These are phyloP conservation scores for Eimeria necatrix DNA, from an alignment of 169 alveolate genomes.

Conservation along the genomic window DNA sequence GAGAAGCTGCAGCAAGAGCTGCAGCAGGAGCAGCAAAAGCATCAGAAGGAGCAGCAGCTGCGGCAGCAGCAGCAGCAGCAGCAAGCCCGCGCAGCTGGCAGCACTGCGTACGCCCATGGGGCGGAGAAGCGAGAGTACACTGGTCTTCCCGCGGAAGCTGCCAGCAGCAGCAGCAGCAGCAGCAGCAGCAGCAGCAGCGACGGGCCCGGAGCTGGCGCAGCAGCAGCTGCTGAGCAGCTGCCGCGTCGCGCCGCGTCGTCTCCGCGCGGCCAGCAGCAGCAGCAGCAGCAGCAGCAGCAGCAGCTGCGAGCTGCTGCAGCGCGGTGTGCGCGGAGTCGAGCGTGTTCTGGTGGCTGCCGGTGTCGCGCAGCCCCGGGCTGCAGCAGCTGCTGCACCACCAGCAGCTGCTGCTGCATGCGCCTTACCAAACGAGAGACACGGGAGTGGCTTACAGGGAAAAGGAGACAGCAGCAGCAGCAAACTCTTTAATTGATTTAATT, in stretches of 20 bases:
- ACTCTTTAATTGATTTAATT: not conserved
- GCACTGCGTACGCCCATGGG: not conserved
- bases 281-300: slow-evolving; percentile 46
- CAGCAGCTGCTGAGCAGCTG: slow-evolving; percentile 3
- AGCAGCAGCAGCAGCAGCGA: slow-evolving; percentile 38
- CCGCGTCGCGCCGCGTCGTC: not conserved
- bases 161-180: slow-evolving; percentile 58
- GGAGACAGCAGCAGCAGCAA: not conserved
- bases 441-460: slow-evolving; percentile 27
- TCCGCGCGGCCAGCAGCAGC: not conserved
- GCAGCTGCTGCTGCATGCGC: slow-evolving; percentile 35
- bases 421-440: slow-evolving; percentile 36
- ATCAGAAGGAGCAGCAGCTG: slow-evolving; percentile 30
- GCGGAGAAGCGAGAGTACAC: not conserved
- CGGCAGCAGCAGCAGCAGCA: slow-evolving; percentile 55
- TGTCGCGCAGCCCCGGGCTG: slow-evolving; percentile 18
- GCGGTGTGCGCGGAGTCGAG: slow-evolving; percentile 31
- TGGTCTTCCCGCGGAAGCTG: too few relatives aligned
- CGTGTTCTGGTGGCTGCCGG: slow-evolving; percentile 25
- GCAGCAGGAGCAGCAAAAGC: slow-evolving; percentile 13
- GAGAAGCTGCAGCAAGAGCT: slow-evolving; percentile 29
- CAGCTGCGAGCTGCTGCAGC: slow-evolving; percentile 41
- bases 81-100: not conserved
- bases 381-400: slow-evolving; percentile 17
- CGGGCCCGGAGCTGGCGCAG: not conserved